Evolutionary conservation across 75 land plant genomes (phyloP), one percentile per base, ranked within the genome.

Genomic region (Pinus albicaulis): DNA sequence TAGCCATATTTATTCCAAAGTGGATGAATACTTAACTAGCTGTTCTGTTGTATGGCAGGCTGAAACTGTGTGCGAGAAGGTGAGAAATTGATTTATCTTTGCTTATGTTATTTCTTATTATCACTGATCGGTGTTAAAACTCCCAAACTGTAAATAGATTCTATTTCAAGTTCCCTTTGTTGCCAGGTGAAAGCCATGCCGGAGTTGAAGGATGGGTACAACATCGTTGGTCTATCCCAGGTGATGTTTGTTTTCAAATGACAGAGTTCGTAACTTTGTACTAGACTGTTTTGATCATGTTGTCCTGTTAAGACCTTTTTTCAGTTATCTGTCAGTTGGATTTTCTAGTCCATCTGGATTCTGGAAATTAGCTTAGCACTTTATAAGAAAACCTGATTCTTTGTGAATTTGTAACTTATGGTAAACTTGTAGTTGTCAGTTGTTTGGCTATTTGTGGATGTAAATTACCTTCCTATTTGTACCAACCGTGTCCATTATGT

Each of bases 151-250:
- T 28, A 61, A 3, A 22, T 26, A 75, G 22, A 61, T 64, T 1
- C 41, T 31, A 5, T 16, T 31, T 7, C 16, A 5, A 26, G 31
- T 60, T 24, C 19, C 53, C 20, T 7, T 28, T 55, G 41, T 24
- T 80, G 76, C 56, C 88, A 95, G 96, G 93, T 95, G 74, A 95
- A 95, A 82, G 66, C 71, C 22, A 89, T 95, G 77, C 80, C 82
- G 74, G 94, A 85, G 74, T 89, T 95, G 38, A 81, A 83, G 44
- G 82, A 73, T 38, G 98, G 98, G 59, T 95, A 89, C 80, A 91
- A 95, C 83, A 86, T 95, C n/a, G 89, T 95, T 75, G 98, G 98
- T 28, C 82, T 95, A 25, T 95, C 98, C 31, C 98, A 93, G 96
- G 98, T 95, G n/a, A 73, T 63, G 8, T 12, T 53, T 64, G 60